Conservation (phyloP, 768 basidiomycete genomes). For the Hemileccinum impolitum region DNA sequence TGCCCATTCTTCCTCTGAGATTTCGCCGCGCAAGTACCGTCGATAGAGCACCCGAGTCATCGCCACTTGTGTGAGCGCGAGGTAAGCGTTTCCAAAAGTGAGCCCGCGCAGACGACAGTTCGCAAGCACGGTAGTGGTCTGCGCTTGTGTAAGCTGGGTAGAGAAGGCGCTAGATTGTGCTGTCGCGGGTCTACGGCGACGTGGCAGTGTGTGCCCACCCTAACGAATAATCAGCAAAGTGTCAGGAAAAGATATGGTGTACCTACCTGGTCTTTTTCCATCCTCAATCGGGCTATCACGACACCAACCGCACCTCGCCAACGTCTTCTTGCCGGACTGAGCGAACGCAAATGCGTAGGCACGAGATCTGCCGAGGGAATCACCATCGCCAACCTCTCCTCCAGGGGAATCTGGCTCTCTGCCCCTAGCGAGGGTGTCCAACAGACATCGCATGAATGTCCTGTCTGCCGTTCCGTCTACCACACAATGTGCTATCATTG, state of each 20-base stretch:
- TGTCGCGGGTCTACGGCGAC: constrained; percentile 36
- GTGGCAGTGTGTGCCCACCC: constrained; percentile 58
- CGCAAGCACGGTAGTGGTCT: constrained; percentile 30
- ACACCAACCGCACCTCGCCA: constrained; percentile 46
- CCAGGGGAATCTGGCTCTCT: constrained; percentile 20
- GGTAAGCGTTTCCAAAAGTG: constrained; percentile 51
- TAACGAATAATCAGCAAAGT: constrained; percentile 16
- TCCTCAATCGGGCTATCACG: constrained; percentile 34
- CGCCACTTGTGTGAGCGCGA: constrained; percentile 50
- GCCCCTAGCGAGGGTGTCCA: constrained; percentile 36
- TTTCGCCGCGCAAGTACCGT: constrained; percentile 47
- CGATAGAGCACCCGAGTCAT: constrained; percentile 48
- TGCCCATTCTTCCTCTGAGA: constrained; percentile 50
- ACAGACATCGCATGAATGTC: constrained; percentile 41
- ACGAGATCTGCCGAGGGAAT: constrained; percentile 37
- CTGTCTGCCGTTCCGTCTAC: constrained; percentile 46
- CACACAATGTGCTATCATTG: constrained; percentile 47
- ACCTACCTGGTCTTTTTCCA: constrained; percentile 35
- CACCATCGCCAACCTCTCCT: constrained; percentile 40
- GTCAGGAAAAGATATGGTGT: not conserved
- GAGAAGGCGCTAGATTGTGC: constrained; percentile 29
- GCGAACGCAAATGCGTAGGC: constrained; percentile 25
- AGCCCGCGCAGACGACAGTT: constrained; percentile 41
- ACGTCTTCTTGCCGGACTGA: constrained; percentile 35
- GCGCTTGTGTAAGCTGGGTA: constrained; percentile 26